Evolutionary conservation across 257 asterid genomes (phyloP).

Genomic region (Solanum sejunctum): DNA sequence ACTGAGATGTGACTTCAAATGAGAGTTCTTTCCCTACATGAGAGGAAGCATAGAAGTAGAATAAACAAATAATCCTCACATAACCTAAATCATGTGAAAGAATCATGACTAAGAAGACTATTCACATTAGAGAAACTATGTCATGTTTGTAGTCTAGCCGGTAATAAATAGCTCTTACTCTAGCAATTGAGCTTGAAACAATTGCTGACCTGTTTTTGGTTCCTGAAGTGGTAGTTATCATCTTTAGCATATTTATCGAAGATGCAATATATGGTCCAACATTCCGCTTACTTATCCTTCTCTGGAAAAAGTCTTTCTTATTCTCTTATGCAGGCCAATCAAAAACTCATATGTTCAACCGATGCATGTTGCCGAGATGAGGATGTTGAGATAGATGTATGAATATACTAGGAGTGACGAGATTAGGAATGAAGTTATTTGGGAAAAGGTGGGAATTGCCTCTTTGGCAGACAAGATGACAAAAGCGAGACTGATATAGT

Average conservation of each 20-base stretch:
- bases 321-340: not conserved
- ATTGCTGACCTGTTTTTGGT: not conserved
- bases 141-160: not conserved
- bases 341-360: no score
- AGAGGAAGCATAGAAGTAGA: not conserved
- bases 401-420: no score
- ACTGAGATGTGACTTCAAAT: not conserved
- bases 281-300: not conserved
- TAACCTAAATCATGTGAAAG: not conserved
- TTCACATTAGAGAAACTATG: not conserved
- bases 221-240: not conserved
- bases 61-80: not conserved
- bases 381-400: no score
- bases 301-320: not conserved
- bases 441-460: no score
- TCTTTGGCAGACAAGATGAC: no score
- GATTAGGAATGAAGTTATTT: no score
- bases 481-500: no score
- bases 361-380: no score
- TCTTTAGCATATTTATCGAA: not conserved
- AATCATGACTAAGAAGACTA: not conserved
- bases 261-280: not conserved
- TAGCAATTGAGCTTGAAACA: not conserved
- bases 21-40: not conserved
- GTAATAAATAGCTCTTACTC: not conserved